Evolutionary conservation across 2,329 filamentous ascomycete genomes (phyloP), one percentile per base, ranked within the genome.

Genomic region (Cercospora zeina): DNA sequence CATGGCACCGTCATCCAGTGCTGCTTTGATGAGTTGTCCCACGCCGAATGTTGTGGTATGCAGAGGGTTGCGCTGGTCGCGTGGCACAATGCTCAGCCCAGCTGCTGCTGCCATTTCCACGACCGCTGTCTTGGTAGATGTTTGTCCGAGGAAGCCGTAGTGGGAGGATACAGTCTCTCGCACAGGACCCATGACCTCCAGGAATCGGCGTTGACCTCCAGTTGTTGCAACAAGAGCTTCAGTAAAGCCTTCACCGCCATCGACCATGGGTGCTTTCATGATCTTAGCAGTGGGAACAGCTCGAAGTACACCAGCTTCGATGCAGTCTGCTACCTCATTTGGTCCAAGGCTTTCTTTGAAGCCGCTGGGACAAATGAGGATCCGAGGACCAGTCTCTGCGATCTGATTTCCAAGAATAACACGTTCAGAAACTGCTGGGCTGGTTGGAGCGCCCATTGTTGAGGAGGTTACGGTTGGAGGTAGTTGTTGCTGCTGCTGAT

Each of bases 21-120:
- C 81, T 11, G 77, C 76, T 2, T 71, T 67, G 13, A 84, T 77
- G 8, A 83, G 72, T 65, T 83, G 73, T 1, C 82, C 82, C 3
- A 84, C 81, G 0, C 81, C 82, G 68, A 77, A 83, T 0, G 81
- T 82, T 0, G 81, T 83, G 4, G 81, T 83, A 9, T 74, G 59
- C 1, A 77, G 78, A 0, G 82, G 81, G 65, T 83, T 75, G 34
- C 81, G 78, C 34, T 71, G 69, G 33, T 74, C 68, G 9, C 72
- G 70, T 0, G 81, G 81, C 1, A 83, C 80, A 7, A 84, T 72
- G 54, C 80, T 78, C 6, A 84, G 73, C 1, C 82, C 81, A 21
- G 81, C 82, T 0, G 81, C 81, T 4, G 81, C 80, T 4, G 82
- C 81, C 79, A 83, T 83, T 61, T 83, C 81, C 11, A 83, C 71